phyloP scores from a whole-genome alignment of 2,329 filamentous ascomycete genomes.

The Xylariaceae sp. region DNA sequence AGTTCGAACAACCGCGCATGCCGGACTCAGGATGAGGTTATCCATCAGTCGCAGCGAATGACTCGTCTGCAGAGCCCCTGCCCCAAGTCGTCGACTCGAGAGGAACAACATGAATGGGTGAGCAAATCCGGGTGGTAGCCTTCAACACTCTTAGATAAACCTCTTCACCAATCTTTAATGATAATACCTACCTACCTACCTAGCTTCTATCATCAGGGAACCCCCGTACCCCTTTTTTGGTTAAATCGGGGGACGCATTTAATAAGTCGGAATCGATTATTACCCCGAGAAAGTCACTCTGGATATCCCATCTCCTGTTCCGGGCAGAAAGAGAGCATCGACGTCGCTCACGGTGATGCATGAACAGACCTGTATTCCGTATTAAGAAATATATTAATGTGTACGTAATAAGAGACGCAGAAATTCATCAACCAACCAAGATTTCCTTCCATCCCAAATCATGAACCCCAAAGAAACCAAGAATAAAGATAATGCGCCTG shows the following conservation, averaged over 20 bases:
- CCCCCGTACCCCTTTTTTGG: not conserved
- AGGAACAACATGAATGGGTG: not conserved
- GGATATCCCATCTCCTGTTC: too few species aligned
- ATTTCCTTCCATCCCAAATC: not conserved
- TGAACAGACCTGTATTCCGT: too few species aligned
- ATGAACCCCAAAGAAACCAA: not conserved
- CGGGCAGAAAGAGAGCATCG: too few species aligned
- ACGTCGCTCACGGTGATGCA: too few species aligned
- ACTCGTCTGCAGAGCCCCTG: not conserved
- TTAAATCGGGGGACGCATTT: not conserved
- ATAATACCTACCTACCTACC: not conserved
- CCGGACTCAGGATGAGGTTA: not conserved
- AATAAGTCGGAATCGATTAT: too few species aligned
- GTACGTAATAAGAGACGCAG: too few species aligned
- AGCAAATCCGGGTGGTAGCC: not conserved
- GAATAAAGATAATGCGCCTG: not conserved
- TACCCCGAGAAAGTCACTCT: not conserved
- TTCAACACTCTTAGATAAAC: constrained; percentile 2
- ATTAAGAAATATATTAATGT: too few species aligned
- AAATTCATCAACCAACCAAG: too few species aligned
- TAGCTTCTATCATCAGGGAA: not conserved
- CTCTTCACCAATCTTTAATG: not conserved
- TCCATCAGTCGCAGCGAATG: not conserved
- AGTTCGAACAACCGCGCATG: not conserved
- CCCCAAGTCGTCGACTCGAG: not conserved